phyloP scores from a whole-genome alignment of 352 stramenopile species.

The Elongisporangium undulatum region DNA sequence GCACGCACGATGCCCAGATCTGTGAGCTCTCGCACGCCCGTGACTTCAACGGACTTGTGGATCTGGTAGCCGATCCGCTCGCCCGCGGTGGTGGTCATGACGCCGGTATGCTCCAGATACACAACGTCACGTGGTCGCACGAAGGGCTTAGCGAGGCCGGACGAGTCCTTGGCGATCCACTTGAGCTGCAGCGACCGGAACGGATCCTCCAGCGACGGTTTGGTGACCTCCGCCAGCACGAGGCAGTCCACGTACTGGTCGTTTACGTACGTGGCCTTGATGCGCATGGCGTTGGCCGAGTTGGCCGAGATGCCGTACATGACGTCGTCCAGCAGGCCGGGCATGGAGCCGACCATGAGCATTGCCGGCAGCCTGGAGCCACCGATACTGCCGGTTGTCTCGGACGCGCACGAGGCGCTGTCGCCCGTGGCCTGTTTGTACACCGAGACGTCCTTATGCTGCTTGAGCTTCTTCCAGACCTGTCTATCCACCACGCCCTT shows the following conservation, averaged over 20 bases:
- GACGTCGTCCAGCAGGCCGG: conserved; percentile 31
- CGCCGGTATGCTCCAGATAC: conserved; percentile 23
- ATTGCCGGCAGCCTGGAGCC: conserved; percentile 9
- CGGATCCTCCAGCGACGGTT: conserved; percentile 22
- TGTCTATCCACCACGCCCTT: not conserved
- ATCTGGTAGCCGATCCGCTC: conserved; percentile 32
- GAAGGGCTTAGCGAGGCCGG: conserved; percentile 3
- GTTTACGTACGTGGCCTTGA: conserved; percentile 30
- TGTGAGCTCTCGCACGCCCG: conserved; percentile 22
- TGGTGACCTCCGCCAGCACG: conserved; percentile 18
- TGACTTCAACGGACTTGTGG: conserved; percentile 40
- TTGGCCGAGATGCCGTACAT: conserved; percentile 33
- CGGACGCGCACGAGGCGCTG: not conserved
- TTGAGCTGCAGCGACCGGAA: conserved; percentile 28
- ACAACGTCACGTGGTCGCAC: conserved; percentile 28
- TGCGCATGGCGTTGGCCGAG: conserved; percentile 24
- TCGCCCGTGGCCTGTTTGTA: conserved; percentile 15
- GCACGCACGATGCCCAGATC: conserved; percentile 29
- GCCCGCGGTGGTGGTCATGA: conserved; percentile 17
- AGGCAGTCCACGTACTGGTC: conserved; percentile 20
- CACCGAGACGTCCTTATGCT: conserved; percentile 22
- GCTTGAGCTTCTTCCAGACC: not conserved
- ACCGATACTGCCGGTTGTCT: not conserved
- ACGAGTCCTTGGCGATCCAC: conserved; percentile 14
- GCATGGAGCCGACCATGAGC: conserved; percentile 22